phyloP scores from a whole-genome alignment of 768 basidiomycete species.

The Leccinum broughii region DNA sequence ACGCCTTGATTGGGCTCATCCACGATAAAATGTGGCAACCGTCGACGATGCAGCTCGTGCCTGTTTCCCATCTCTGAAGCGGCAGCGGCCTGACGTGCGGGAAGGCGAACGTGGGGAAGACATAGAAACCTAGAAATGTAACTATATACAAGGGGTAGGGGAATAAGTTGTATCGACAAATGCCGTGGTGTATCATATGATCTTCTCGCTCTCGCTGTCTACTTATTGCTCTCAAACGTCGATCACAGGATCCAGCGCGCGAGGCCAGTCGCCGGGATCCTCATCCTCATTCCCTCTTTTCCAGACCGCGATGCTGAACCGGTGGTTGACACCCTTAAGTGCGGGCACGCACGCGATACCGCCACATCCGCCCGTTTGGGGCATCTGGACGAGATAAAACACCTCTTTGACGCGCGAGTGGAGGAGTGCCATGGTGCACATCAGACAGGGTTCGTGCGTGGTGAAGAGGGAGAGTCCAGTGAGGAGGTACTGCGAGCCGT shows the following conservation, averaged over 20 bases:
- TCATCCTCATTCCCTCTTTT: constrained; percentile 25
- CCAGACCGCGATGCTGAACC: constrained; percentile 77
- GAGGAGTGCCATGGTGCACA: constrained; percentile 96
- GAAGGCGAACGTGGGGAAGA: no score
- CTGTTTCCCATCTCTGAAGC: constrained; percentile 19
- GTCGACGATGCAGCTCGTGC: neutral
- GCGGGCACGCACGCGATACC: constrained; percentile 72
- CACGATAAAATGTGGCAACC: constrained; percentile 61
- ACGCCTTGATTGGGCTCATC: constrained; percentile 48
- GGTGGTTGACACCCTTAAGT: constrained; percentile 87
- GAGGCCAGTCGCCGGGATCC: constrained; percentile 7
- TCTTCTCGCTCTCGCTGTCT: neutral
- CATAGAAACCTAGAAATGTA: neutral
- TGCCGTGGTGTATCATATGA: neutral
- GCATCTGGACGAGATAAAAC: constrained; percentile 71
- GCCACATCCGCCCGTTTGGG: constrained; percentile 84
- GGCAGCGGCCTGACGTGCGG: no score
- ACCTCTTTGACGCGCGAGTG: constrained; percentile 94
- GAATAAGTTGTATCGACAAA: neutral
- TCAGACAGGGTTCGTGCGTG: constrained; percentile 96
- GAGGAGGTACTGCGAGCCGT: constrained; percentile 84
- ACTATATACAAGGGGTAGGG: neutral
- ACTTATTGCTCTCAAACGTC: neutral
- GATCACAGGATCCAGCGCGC: constrained; percentile 21
- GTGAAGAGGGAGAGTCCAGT: constrained; percentile 83